phyloP scores from a whole-genome alignment of 805 yeast species.

The Ogataea ganodermae region DNA sequence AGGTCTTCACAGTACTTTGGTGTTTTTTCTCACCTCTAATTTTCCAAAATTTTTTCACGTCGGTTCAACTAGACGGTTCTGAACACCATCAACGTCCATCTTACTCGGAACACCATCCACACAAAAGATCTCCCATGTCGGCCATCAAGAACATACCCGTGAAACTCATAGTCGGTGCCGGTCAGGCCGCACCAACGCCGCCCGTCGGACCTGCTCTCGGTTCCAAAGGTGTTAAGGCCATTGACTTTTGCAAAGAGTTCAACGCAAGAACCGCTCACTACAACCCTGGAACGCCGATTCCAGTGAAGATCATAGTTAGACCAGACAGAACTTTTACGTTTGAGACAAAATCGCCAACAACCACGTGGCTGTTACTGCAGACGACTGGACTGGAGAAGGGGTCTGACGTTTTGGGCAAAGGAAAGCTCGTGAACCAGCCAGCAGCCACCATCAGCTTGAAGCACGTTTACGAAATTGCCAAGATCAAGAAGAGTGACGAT shows the following conservation, averaged over 20 bases:
- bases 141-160: conserved; percentile 63
- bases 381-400: conserved; percentile 85
- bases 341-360: conserved; percentile 88
- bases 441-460: conserved; percentile 61
- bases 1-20: no score
- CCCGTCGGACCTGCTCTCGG: conserved; percentile 99
- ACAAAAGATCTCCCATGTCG: conserved; percentile 29
- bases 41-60: background rate
- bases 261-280: conserved; percentile 93
- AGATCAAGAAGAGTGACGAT: conserved; percentile 85
- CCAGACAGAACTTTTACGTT: conserved; percentile 92
- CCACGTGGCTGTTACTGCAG: conserved; percentile 79
- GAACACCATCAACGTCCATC: conserved; percentile 1
- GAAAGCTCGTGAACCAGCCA: conserved; percentile 41
- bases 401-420: conserved; percentile 68
- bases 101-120: no score
- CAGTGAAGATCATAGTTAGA: conserved; percentile 77
- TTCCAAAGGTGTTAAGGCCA: conserved; percentile 97
- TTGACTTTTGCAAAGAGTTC: conserved; percentile 97
- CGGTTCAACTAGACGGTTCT: background rate
- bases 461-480: conserved; percentile 93
- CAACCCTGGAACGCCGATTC: conserved; percentile 86
- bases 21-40: no score
- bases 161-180: conserved; percentile 93
- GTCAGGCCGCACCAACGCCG: conserved; percentile 97